Evolutionary conservation across 768 basidiomycete genomes (phyloP), one percentile per base, ranked within the genome.

Genomic region (Floccularia luteovirens): DNA sequence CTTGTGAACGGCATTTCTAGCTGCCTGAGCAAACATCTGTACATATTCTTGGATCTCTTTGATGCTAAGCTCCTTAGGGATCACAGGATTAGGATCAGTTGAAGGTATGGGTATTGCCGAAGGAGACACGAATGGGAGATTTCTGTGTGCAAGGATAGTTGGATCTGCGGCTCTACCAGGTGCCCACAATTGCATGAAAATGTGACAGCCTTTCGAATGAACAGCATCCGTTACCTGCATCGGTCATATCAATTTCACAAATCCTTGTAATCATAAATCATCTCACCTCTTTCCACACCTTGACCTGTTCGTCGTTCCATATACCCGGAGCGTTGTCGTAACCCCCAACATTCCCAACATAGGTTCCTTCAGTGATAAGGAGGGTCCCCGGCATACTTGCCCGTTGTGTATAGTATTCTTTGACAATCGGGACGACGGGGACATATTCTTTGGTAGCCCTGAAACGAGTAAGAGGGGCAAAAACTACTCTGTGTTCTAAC

Each of bases 121-220:
- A 3, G 58, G 49, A 13, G 59, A 52, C 36, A 61, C 51, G 41
- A 53, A 58, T 5, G 42, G 34, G 7, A 50, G 46, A 28, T 64
- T 62, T 38, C 60, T 38, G 7, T 47, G 46, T 23, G 5, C 13
- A 0, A 75, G 54, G n/a, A 57, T 28, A 0, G 48, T 44, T 14
- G 50, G 36, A 14, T 47, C 36, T 3, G 69, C 70, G 0, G 59
- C 49, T 2, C 75, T 68, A 0, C 75, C 79, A 1, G 75, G 50
- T 1, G 79, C 78, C 66, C 77, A 76, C 1, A 79, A 64, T 51
- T 82, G 79, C 20, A 70, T 41, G 52, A 62, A 77, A 19, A 82
- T 70, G 53, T 60, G 64, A 11, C 60, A 69, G 0, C 66, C 60
- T 53, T 58, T 45, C 52, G 44, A 42, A 27, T 58, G 38, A 13